Evolutionary conservation across 2,329 filamentous ascomycete species (phyloP), one percentile per base, ranked within the genome.

Genomic region (Ophiostoma ips): DNA sequence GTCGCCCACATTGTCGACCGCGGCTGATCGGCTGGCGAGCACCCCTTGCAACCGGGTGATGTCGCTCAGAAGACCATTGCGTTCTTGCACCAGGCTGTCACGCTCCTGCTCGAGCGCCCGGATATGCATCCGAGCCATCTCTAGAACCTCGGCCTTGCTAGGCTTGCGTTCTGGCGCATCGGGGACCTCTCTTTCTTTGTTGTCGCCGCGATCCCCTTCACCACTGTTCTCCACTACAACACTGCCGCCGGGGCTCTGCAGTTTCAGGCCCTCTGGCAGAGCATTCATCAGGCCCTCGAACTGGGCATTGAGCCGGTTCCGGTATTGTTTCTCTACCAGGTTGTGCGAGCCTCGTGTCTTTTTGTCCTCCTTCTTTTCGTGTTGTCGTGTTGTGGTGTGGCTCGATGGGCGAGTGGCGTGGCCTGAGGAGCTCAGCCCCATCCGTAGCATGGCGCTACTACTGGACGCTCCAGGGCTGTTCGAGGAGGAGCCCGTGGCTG

Each of bases 141-240:
- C 64, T 30, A 66, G 50, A 5, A 66, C 63, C 49, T 66, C 63
- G 9, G 59, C 63, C 50, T 66, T 66, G 55, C 63, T 66, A 21
- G 63, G 55, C 16, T 45, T 45, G 5, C 43, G 43, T 11, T 45
- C 43, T 13, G 30, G 28, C 6, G 30, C 16, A 19, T 45, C 43
- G n/a, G 43, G 31, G 15, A 24, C 28, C n/a, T n/a, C n/a, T n/a
- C n/a, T n/a, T n/a, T n/a, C n/a, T n/a, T n/a, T n/a, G n/a, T n/a
- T n/a, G n/a, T 34, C 31, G 5, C n/a, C 43, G n/a, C 31, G 24
- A n/a, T 16, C 30, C 18, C 28, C 43, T 5, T 45, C 43, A 9
- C 30, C 43, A 9, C 30, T 28, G 24, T 8, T 28, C 24, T 28
- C 24, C 24, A 28, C 28, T 6, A 31, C 24, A 16, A 18, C 28